phyloP scores from a whole-genome alignment of 169 alveolate species.

The Plasmodium adleri region DNA sequence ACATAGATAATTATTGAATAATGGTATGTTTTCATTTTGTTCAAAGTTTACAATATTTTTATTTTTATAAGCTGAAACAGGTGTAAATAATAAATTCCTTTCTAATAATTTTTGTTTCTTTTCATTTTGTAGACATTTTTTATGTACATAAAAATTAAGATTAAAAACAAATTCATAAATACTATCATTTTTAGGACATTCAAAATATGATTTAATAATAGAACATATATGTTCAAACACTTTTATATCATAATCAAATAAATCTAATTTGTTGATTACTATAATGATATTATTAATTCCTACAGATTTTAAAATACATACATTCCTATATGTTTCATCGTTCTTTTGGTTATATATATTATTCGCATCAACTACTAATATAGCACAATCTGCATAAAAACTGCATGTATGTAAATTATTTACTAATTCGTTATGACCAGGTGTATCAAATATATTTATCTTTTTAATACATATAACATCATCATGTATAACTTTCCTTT shows the following conservation, averaged over 20 bases:
- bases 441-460: slow-evolving; percentile 84
- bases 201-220: slow-evolving; percentile 46
- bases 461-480: slow-evolving; percentile 69
- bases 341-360: slow-evolving; percentile 79
- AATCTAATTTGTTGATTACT: slow-evolving; percentile 83
- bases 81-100: slow-evolving; percentile 35
- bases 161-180: slow-evolving; percentile 66
- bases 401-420: slow-evolving; percentile 81
- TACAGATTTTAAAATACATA: slow-evolving; percentile 78
- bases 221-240: slow-evolving; percentile 60
- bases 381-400: slow-evolving; percentile 83
- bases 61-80: slow-evolving; percentile 71
- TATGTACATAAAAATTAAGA: slow-evolving; percentile 36
- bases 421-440: slow-evolving; percentile 85
- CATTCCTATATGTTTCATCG: slow-evolving; percentile 78
- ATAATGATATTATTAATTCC: slow-evolving; percentile 81
- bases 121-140: neutral
- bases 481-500: slow-evolving; percentile 8
- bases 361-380: slow-evolving; percentile 81
- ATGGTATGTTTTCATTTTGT: slow-evolving; percentile 14
- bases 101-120: neutral
- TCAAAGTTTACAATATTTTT: slow-evolving; percentile 63
- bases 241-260: slow-evolving; percentile 71
- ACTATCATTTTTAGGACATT: slow-evolving; percentile 32
- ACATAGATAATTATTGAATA: slow-evolving; percentile 30